Evolutionary conservation across 2,329 filamentous ascomycete genomes (phyloP).

Genomic region (Helotiales sp.): DNA sequence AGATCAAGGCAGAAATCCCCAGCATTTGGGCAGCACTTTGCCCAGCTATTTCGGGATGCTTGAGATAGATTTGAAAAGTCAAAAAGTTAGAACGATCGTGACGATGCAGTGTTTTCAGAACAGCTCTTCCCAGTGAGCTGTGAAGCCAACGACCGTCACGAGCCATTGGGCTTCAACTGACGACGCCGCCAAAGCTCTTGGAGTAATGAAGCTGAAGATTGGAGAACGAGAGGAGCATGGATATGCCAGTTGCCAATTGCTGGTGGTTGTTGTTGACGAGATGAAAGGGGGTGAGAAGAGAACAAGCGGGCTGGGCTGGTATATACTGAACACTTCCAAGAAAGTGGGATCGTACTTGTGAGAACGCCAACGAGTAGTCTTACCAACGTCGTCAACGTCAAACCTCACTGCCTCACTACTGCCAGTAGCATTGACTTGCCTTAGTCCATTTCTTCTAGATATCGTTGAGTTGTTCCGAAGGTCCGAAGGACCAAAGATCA

Average conservation of each 20-base stretch:
- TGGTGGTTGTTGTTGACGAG: not conserved
- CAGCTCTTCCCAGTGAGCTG: not conserved
- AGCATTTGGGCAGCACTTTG: not conserved
- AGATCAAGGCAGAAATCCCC: not conserved
- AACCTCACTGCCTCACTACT: not conserved
- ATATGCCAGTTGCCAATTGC: no score
- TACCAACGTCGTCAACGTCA: not conserved
- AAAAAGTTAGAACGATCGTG: not conserved
- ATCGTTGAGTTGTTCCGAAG: no score
- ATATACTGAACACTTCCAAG: not conserved
- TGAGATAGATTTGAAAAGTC: slow-evolving; percentile 1
- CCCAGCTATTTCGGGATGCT: not conserved
- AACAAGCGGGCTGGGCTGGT: no score
- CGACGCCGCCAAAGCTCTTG: not conserved
- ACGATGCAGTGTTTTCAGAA: not conserved
- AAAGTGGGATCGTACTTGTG: not conserved
- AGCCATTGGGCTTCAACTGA: not conserved
- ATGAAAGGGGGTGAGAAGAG: not conserved
- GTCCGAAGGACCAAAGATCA: not conserved
- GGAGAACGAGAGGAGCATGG: not conserved
- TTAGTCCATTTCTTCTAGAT: no score
- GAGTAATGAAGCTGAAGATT: not conserved
- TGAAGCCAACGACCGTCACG: not conserved
- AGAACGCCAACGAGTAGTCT: not conserved
- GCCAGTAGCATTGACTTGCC: no score